Percentiles rank a stretch among this genome's conserved stretches.
phyloP scores from a whole-genome alignment of 78 protist species.

The Dictyostelium purpureum region DNA sequence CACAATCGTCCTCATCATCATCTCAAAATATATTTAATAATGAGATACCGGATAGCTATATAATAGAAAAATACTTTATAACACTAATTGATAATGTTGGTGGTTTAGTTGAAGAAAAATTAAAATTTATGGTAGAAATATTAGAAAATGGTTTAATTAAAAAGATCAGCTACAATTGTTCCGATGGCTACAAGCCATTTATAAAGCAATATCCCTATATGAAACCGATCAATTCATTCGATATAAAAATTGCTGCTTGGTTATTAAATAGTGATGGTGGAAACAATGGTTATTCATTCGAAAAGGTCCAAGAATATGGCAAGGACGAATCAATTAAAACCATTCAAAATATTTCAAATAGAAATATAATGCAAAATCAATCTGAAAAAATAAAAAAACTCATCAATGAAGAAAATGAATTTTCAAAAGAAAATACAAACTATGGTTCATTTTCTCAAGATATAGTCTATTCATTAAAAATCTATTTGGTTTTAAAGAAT shows the following conservation, averaged over 20 bases:
- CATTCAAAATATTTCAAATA: neutral
- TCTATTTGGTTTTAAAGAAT: neutral
- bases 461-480: neutral
- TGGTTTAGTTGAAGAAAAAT: neutral
- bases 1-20: neutral
- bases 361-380: neutral
- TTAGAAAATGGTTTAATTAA: neutral
- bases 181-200: constrained; percentile 27
- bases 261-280: constrained; percentile 10
- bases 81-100: neutral
- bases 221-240: neutral
- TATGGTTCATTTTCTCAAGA: constrained; percentile 2
- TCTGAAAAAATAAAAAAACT: neutral
- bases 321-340: too few species aligned
- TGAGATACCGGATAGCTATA: neutral
- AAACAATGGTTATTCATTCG: too few species aligned
- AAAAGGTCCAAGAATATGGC: too few species aligned
- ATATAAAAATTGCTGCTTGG: constrained; percentile 31
- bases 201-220: neutral
- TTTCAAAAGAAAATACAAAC: too few species aligned
- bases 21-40: too few species aligned
- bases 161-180: neutral
- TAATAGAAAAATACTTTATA: neutral
- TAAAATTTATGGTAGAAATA: neutral
- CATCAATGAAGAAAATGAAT: too few species aligned